Base-by-base conservation (phyloP, 2,329 filamentous ascomycete genomes). In the Pseudogymnoascus verrucosus region DNA sequence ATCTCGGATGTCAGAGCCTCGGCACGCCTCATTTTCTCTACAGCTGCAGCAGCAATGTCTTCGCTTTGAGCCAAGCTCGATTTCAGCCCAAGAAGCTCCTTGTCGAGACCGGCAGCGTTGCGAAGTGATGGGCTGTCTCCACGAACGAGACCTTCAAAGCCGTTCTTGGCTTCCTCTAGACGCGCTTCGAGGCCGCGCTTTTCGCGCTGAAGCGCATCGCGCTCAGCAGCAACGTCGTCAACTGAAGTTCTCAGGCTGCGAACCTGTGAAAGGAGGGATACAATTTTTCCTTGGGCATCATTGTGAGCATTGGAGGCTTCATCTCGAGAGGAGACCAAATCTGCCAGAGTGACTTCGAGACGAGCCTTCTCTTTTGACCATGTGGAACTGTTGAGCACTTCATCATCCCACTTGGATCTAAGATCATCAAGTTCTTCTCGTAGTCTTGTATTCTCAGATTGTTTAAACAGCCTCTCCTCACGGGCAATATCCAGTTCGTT, bases 361-460 rank as follows among this genome's bases (percentile, higher is more conserved):
- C 93, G 88, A 14, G 91, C 84, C 80, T 98, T 98, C 78, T 99
- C 93, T 79, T 99, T 99, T 11, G 93, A 93, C 93, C 95, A 98
- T 0, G 93, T 96, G 14, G 92, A 96, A 76, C 91, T 96, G 78
- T 98, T 98, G 69, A 98, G 85, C 10, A 98, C 91, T 77, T 99
- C 93, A 70, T 98, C 91, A 71, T 99, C 95, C 93, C 95, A 98
- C 78, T 98, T 98, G 69, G 88, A 92, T 68, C 95, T 87, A 64
- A 98, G 83, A 71, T 96, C 92, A 70, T 99, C 95, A 23, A 98
- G 86, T 76, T 99, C 95, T 74, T 98, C 93, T n/a, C 93, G 89
- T 62, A 99, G 82, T 51, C 91, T 87, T 14, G 89, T 84, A 67
- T 93, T 96, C 76, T 97, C 93, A 37, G 89, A 86, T 69, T 95